A percentile compares a stretch with the other conserved stretches of the same genome.
These are phyloP conservation scores for Sporisorium scitamineum DNA, from an alignment of 1,284 basidiomycete genomes.

Conservation along the genomic window DNA sequence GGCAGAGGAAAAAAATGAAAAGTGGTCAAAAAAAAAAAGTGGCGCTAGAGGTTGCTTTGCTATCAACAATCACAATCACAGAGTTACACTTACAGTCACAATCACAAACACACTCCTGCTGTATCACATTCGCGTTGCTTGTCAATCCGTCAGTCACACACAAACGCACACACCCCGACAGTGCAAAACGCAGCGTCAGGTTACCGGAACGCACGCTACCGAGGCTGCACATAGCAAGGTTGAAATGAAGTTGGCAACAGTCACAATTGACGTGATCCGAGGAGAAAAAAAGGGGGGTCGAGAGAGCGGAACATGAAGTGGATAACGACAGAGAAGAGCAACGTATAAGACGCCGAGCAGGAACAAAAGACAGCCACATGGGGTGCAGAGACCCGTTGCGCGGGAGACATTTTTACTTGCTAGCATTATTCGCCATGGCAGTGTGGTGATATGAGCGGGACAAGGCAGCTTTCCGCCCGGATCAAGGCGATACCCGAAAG, in stretches of 20 bases:
- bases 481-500: conserved; percentile 11
- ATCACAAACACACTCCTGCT: not conserved
- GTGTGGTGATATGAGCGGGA: not conserved
- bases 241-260: conserved; percentile 2
- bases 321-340: not conserved
- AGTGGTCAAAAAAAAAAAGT: not conserved
- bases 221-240: conserved; percentile 3
- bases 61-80: conserved; percentile 11
- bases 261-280: not conserved
- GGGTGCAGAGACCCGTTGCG: too few species aligned
- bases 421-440: too few species aligned
- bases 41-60: conserved; percentile 4
- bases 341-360: not conserved
- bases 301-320: not conserved
- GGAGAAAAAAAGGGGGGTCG: not conserved
- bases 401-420: too few species aligned
- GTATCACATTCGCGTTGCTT: not conserved
- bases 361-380: not conserved
- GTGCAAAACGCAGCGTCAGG: not conserved
- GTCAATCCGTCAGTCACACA: not conserved
- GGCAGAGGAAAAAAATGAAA: not conserved
- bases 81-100: conserved; percentile 1
- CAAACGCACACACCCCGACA: not conserved
- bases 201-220: not conserved
- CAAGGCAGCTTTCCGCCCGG: not conserved